Base-by-base conservation (phyloP, 2,329 filamentous ascomycete genomes). In the Chaetothyriales sp. region DNA sequence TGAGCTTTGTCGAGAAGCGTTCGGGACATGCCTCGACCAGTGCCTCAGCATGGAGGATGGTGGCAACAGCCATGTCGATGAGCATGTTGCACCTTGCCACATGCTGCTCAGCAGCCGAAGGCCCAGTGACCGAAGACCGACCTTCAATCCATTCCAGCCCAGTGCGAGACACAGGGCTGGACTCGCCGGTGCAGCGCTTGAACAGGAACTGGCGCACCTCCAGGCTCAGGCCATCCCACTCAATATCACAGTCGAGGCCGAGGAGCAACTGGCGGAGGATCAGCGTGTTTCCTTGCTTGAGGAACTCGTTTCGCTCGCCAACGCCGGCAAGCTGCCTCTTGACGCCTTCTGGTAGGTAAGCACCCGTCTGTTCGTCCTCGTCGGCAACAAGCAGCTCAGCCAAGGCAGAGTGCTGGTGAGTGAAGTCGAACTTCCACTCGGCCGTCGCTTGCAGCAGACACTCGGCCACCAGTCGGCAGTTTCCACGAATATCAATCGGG, bases 151-250 rank as follows among this genome's bases (percentile, higher is more conserved):
- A 47, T 32, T 47, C 19, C 18, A 32, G 20, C 20, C 25, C 45
- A 4, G 6, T 65, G 50, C 71, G 32, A 15, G 32, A 39, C 10
- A 39, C 32, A 15, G 32, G 69, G 18, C 66, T 66, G 7, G 65
- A 62, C 25, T 67, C 63, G 5, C 73, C 73, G 18, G 70, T 59
- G 52, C 70, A 74, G 50, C 73, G 67, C 46, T 65, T 62, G 2
- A 77, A 60, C 18, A 77, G 63, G 5, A 71, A 59, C n/a, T 63
- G 61, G 44, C 75, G 66, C 50, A 76, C 68, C 6, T 68, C 64
- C 15, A 66, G 59, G 2, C 74, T 72, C 9, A 77, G 61, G 20
- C 59, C 62, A 39, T 77, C 74, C 75, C 75, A 78, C 26, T 74
- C 65, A 8, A 66, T 67, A 49, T 77, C 73, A 46, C 66, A 67